phyloP scores from a whole-genome alignment of 208 protist species.

The Trypanosoma theileri region DNA sequence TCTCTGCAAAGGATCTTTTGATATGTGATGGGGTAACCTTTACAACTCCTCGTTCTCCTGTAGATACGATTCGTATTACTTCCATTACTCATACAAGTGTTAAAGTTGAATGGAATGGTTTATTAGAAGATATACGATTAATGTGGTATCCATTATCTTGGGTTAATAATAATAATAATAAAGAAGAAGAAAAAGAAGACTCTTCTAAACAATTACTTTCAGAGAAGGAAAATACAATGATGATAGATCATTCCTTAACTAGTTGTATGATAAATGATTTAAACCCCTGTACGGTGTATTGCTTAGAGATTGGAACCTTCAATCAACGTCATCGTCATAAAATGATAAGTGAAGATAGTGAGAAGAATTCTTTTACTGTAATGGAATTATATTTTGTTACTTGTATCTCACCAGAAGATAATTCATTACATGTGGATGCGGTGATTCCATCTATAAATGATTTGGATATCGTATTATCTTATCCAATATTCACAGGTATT shows the following conservation, averaged over 20 bases:
- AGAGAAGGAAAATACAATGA: no score
- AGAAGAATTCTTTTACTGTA: not conserved
- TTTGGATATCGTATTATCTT: slow-evolving; percentile 7
- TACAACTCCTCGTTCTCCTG: not conserved
- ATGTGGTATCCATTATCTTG: slow-evolving; percentile 4
- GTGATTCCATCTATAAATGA: not conserved
- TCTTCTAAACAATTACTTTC: not conserved
- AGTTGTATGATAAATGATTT: no score
- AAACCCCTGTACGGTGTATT: no score
- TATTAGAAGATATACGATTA: slow-evolving; percentile 3
- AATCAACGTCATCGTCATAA: no score
- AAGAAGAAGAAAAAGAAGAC: not conserved
- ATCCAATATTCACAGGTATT: slow-evolving; percentile 11
- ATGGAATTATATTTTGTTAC: slow-evolving; percentile 22
- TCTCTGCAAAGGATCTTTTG: slow-evolving; percentile 13
- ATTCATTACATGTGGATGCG: not conserved
- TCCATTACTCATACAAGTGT: slow-evolving; percentile 11
- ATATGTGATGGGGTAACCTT: slow-evolving; percentile 22
- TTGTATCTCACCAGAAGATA: slow-evolving; percentile 5
- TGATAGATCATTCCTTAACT: no score
- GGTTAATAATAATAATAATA: not conserved
- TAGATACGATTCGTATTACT: slow-evolving; percentile 8
- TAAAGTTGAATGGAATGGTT: slow-evolving; percentile 17
- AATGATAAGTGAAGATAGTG: not conserved
- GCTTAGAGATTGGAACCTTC: no score